A percentile compares a stretch with the other conserved stretches of the same genome.
These are phyloP conservation scores for Kentomonas sorsogonicus DNA, from an alignment of 208 protist species.

Conservation along the genomic window DNA sequence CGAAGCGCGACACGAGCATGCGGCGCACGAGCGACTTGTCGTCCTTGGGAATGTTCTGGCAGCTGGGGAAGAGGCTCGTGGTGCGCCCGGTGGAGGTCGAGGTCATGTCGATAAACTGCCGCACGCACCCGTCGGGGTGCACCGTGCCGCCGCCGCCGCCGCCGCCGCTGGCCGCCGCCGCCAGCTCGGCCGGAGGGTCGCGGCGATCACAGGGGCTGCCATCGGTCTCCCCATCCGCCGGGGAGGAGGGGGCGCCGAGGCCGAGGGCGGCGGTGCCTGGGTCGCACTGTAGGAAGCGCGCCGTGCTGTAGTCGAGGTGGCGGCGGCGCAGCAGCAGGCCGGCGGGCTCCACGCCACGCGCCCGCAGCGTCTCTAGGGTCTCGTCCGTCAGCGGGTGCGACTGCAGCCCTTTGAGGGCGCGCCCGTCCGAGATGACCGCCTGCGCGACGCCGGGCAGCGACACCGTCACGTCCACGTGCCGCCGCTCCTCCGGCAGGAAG, in stretches of 20 bases:
- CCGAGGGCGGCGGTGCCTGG: background rate
- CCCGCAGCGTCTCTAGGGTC: conserved; percentile 39
- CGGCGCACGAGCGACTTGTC: conserved; percentile 75
- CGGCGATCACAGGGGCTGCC: background rate
- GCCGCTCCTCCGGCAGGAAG: conserved; percentile 53
- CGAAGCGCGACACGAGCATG: conserved; percentile 80
- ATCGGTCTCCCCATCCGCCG: background rate
- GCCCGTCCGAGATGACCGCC: conserved; percentile 28
- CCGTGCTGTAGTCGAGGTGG: conserved; percentile 45
- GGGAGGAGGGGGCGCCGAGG: no score
- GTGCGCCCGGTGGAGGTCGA: conserved; percentile 78
- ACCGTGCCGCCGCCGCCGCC: conserved; percentile 46
- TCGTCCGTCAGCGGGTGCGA: conserved; percentile 40
- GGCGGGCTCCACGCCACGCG: conserved; percentile 38
- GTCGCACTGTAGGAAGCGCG: conserved; percentile 40
- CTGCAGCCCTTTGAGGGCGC: conserved; percentile 26
- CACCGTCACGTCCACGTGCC: conserved; percentile 27
- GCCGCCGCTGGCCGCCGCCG: background rate
- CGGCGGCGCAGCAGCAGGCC: conserved; percentile 61
- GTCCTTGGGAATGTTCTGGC: conserved; percentile 86
- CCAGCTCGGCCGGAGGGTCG: no score
- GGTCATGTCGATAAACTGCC: conserved; percentile 82
- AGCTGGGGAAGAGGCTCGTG: conserved; percentile 77
- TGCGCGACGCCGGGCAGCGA: conserved; percentile 57
- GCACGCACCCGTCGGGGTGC: conserved; percentile 55